A percentile compares a stretch with the other conserved stretches of the same genome.
phyloP scores from a whole-genome alignment of 768 basidiomycete species.

The Cubamyces sp. region DNA sequence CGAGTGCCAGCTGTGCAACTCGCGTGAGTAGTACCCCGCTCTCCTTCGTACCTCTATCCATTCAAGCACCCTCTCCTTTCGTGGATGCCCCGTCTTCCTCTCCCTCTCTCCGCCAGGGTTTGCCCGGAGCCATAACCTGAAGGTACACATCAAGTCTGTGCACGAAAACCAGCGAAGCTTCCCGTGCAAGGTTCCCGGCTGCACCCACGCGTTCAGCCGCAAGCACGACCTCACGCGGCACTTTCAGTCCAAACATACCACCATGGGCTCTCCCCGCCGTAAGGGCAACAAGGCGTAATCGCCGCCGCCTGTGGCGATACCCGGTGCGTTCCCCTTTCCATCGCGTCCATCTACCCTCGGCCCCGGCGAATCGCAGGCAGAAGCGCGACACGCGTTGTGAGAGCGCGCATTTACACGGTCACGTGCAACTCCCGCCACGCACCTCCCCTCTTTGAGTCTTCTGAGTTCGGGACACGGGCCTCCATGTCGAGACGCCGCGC shows the following conservation, averaged over 20 bases:
- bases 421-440: background rate
- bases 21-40: slow-evolving; percentile 2
- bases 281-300: slow-evolving; percentile 4
- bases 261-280: slow-evolving; percentile 18
- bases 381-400: too few relatives aligned
- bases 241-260: slow-evolving; percentile 14
- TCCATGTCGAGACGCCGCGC: too few relatives aligned
- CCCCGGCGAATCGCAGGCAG: too few relatives aligned
- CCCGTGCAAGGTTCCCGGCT: slow-evolving; percentile 1
- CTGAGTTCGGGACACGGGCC: too few relatives aligned
- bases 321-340: background rate
- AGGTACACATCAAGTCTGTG: slow-evolving; percentile 15
- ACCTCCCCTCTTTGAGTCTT: too few relatives aligned
- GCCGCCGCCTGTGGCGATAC: background rate
- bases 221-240: slow-evolving; percentile 20
- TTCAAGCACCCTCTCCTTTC: background rate
- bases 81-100: background rate
- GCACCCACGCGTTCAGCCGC: slow-evolving; percentile 8
- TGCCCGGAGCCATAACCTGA: slow-evolving; percentile 17
- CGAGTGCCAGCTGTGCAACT: background rate
- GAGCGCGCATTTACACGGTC: background rate
- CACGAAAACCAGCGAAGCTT: slow-evolving; percentile 4
- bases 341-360: background rate
- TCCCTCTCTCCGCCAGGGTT: background rate
- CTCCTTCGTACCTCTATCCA: background rate